Evolutionary conservation across 2,329 filamentous ascomycete species (phyloP).

Genomic region (Aspergillus quadrilineatus): DNA sequence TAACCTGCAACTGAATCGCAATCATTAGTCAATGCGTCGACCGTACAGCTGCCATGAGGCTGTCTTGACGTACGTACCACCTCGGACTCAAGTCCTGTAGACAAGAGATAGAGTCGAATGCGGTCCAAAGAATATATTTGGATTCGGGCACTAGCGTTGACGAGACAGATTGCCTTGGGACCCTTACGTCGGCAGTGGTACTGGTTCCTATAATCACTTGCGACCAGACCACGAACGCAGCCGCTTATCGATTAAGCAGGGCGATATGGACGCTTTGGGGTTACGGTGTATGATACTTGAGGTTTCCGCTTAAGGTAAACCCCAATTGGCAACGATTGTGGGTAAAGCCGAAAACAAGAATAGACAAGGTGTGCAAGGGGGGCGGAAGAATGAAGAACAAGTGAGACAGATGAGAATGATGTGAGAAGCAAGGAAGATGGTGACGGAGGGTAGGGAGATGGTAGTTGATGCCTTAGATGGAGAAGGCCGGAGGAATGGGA

Average conservation of each 20-base stretch:
- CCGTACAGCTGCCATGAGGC: constrained; percentile 12
- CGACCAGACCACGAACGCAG: constrained; percentile 1
- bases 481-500: constrained; percentile 18
- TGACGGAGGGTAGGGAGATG: constrained; percentile 6
- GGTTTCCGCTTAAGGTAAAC: constrained; percentile 1
- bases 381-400: constrained; percentile 19
- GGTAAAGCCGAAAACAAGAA: constrained; percentile 8
- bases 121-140: background rate
- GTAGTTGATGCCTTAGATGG: constrained; percentile 28
- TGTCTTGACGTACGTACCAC: constrained; percentile 28
- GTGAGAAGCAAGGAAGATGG: constrained; percentile 22
- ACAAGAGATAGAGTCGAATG: background rate
- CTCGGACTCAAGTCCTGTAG: constrained; percentile 8
- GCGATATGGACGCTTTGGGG: constrained; percentile 19
- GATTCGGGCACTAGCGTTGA: background rate
- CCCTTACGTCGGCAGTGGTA: background rate
- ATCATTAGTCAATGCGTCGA: constrained; percentile 15
- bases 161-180: background rate
- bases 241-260: constrained; percentile 29
- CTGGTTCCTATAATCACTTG: background rate
- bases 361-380: constrained; percentile 16
- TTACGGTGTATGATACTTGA: background rate
- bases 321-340: constrained; percentile 8
- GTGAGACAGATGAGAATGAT: constrained; percentile 10
- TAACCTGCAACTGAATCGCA: constrained; percentile 23